These are phyloP conservation scores for Macrophomina phaseolina DNA, from an alignment of 2,329 filamentous ascomycete species.

Conservation along the genomic window DNA sequence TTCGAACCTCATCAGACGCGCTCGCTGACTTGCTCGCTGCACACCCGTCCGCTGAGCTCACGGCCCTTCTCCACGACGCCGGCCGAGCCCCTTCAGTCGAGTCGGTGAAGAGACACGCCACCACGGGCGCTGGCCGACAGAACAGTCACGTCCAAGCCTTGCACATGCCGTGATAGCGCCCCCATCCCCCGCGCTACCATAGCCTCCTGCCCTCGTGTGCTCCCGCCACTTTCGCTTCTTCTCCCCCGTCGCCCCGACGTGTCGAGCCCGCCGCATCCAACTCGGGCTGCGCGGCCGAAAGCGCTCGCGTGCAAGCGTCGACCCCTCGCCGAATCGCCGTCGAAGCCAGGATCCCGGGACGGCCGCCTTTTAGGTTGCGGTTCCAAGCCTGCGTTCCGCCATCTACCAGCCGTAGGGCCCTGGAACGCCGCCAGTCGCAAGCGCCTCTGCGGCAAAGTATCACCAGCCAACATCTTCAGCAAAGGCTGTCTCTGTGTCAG, in stretches of 20 bases:
- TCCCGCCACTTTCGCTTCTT: neutral
- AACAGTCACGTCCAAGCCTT: conserved; percentile 11
- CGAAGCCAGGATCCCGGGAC: conserved; percentile 14
- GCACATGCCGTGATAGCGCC: conserved; percentile 9
- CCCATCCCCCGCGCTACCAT: conserved; percentile 9
- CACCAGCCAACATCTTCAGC: neutral
- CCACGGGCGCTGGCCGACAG: neutral
- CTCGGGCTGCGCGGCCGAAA: neutral
- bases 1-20: neutral
- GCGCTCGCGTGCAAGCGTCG: neutral
- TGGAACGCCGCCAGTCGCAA: conserved; percentile 8
- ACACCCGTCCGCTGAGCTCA: neutral
- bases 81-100: neutral
- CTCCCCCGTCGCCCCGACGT: neutral
- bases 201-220: neutral
- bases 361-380: conserved; percentile 7
- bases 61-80: neutral
- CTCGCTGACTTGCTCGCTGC: neutral
- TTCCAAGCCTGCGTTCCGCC: conserved; percentile 17
- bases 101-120: neutral
- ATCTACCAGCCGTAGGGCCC: conserved; percentile 5
- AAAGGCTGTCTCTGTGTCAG: neutral
- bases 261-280: neutral
- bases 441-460: neutral
- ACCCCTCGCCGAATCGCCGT: neutral